These are phyloP conservation scores for Hanseniaspora jakobsenii DNA, from an alignment of 805 yeast genomes.

Conservation along the genomic window DNA sequence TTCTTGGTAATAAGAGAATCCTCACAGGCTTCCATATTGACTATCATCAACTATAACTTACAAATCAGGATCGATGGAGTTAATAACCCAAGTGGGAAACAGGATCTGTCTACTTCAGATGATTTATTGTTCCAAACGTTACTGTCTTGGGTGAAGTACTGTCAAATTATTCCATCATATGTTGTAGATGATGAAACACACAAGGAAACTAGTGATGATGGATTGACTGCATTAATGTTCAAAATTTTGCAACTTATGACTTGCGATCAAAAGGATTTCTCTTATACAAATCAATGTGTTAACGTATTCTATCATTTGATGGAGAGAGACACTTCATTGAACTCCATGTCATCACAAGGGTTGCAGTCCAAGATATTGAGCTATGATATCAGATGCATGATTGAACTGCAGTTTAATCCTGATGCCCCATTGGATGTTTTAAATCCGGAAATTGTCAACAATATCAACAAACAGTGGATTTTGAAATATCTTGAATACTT, in stretches of 20 bases:
- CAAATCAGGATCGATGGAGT: constrained; percentile 5
- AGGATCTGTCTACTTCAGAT: constrained; percentile 14
- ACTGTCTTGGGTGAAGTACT: constrained; percentile 26
- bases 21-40: constrained; percentile 26
- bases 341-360: constrained; percentile 16
- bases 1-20: constrained; percentile 27
- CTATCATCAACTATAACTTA: constrained; percentile 15
- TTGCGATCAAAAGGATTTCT: constrained; percentile 21
- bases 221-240: constrained; percentile 23
- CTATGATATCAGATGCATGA: constrained; percentile 24
- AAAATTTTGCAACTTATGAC: constrained; percentile 25
- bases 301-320: constrained; percentile 20
- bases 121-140: constrained; percentile 22
- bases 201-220: background rate
- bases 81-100: background rate
- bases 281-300: constrained; percentile 22
- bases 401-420: constrained; percentile 25
- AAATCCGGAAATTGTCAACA: constrained; percentile 16
- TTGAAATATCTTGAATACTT: constrained; percentile 27
- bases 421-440: constrained; percentile 22
- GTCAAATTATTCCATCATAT: constrained; percentile 7
- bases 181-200: background rate
- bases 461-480: constrained; percentile 26
- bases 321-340: constrained; percentile 18
- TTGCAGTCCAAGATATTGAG: constrained; percentile 24